Evolutionary conservation across 441 rosid genomes (phyloP).

Genomic region (Bruguiera hainesii): DNA sequence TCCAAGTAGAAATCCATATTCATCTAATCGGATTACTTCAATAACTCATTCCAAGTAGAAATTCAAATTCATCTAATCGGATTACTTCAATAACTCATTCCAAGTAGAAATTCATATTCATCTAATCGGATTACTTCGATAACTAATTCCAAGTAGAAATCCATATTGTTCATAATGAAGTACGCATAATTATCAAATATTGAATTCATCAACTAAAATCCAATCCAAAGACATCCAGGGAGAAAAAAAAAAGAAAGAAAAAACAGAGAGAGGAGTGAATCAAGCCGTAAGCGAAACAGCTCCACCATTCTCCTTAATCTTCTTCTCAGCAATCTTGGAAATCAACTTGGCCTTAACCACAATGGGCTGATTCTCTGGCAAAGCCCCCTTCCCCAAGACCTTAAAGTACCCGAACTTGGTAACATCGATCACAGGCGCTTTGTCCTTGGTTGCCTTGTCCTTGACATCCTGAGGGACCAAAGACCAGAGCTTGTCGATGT

Average conservation of each 20-base stretch:
- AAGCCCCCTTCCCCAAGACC: slow-evolving; percentile 65
- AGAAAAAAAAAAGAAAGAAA: neutral
- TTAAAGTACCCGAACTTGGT: slow-evolving; percentile 65
- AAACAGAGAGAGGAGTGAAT: slow-evolving; percentile 1
- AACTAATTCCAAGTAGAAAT: too few relatives aligned
- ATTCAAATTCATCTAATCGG: too few relatives aligned
- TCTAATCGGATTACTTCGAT: too few relatives aligned
- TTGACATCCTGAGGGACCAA: slow-evolving; percentile 53
- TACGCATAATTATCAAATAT: too few relatives aligned
- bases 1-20: too few relatives aligned
- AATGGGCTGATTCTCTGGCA: slow-evolving; percentile 54
- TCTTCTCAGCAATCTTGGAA: slow-evolving; percentile 72
- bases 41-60: too few relatives aligned
- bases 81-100: too few relatives aligned
- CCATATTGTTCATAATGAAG: too few relatives aligned
- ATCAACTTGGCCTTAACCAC: slow-evolving; percentile 67
- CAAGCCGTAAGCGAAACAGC: slow-evolving; percentile 64
- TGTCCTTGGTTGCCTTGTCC: slow-evolving; percentile 52
- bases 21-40: too few relatives aligned
- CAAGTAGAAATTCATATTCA: too few relatives aligned
- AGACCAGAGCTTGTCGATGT: slow-evolving; percentile 75
- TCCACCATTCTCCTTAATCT: slow-evolving; percentile 74
- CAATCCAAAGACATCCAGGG: too few relatives aligned
- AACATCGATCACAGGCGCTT: slow-evolving; percentile 61
- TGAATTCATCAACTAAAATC: too few relatives aligned